Conservation (phyloP, 805 yeast genomes). For the Saturnispora mendoncae region DNA sequence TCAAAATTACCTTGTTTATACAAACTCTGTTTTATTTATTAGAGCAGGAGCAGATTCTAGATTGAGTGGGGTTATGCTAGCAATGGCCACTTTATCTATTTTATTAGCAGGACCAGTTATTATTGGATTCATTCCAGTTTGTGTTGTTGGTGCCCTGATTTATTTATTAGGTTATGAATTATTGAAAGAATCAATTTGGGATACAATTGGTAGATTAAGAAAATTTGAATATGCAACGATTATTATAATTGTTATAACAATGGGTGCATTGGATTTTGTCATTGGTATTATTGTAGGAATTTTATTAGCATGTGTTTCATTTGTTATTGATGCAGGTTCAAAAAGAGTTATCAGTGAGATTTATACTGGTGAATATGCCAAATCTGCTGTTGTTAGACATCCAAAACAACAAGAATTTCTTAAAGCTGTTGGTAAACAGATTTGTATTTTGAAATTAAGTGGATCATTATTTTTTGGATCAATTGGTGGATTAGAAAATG, state of each 20-base stretch:
- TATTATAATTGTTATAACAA: constrained; percentile 75
- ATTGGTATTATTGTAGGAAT: constrained; percentile 87
- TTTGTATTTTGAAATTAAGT: constrained; percentile 75
- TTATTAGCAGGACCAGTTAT: constrained; percentile 86
- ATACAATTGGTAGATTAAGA: constrained; percentile 70
- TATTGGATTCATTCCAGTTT: constrained; percentile 90
- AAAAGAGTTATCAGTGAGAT: constrained; percentile 73
- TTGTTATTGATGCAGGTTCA: constrained; percentile 85
- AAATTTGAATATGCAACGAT: constrained; percentile 79
- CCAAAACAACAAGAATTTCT: constrained; percentile 81
- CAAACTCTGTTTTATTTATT: constrained; percentile 85
- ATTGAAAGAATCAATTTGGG: constrained; percentile 75
- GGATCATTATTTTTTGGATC: constrained; percentile 94
- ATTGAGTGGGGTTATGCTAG: constrained; percentile 82
- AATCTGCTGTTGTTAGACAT: constrained; percentile 88
- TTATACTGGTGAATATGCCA: constrained; percentile 79
- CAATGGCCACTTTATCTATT: constrained; percentile 67
- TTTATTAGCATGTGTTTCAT: constrained; percentile 85
- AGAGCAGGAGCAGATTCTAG: constrained; percentile 91
- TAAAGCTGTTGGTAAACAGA: constrained; percentile 81
- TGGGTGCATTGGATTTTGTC: constrained; percentile 96
- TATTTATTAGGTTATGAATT: constrained; percentile 87
- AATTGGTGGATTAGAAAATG: constrained; percentile 80
- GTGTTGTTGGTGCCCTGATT: constrained; percentile 91
- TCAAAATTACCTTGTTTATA: constrained; percentile 90